Base-by-base conservation (phyloP, 164 flowering plant species). In the Vitis rotundifolia region DNA sequence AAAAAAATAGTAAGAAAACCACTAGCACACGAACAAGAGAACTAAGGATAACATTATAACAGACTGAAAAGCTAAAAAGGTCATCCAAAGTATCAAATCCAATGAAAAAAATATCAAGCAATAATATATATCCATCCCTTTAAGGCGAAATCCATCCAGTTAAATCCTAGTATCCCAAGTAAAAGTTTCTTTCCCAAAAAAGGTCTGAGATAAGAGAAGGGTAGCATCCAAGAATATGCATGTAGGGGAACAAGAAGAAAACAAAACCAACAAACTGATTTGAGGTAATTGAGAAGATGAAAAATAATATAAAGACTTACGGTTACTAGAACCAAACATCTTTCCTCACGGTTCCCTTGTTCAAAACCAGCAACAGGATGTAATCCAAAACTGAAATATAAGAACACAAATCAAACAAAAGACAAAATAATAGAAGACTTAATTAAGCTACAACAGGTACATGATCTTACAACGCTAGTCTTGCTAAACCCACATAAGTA, bases 241-340 rank as follows among this genome's bases (percentile, higher is more conserved):
- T 48, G 19, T 11, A 31, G 22, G 5, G 22, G 14, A 70, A 44
- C 11, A 63, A 66, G 50, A 29, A 29, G 44, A 63, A 73, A 69
- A 15, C 15, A 16, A 63, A 50, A 51, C 15, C 15, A 31, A 73
- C 26, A 37, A 37, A 48, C 2, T 18, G 2, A 65, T 49, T 26
- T 28, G 2, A 59, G 26, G 9, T 57, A 57, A 7, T 16, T 8
- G 26, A 64, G 60, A 67, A 37, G 55, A 15, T 37, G 7, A 6
- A 37, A 37, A 6, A 31, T 31, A 49, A 12, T 15, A 61, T 10
- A 60, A 71, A 47, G 11, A 66, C 90, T 71, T 80, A 86, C 90
- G 80, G 50, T 74, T 84, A 47, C 63, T 77, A 9, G 84, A 75
- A 60, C 91, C 86, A 37, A 85, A 87, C 85, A 87, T 87, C 70